Evolutionary conservation across 805 yeast species (phyloP).

Genomic region (Priceomyces haplophilus): DNA sequence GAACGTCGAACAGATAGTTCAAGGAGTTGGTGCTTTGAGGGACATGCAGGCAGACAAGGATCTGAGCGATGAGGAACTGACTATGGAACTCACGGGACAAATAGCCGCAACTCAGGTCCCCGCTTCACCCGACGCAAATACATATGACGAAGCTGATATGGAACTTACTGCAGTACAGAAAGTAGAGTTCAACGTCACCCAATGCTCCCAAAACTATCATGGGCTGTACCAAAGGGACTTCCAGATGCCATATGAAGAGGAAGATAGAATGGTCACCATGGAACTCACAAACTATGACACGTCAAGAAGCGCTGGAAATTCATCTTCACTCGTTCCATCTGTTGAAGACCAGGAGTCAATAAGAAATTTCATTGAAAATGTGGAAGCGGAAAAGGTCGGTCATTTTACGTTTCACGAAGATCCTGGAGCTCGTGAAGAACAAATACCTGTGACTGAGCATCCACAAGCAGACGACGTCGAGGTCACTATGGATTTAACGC

Average conservation of each 20-base stretch:
- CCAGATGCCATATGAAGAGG: not conserved
- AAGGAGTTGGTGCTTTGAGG: conserved; percentile 2
- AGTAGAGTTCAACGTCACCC: not conserved
- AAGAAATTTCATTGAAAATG: not conserved
- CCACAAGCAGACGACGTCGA: conserved; percentile 5
- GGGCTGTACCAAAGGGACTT: not conserved
- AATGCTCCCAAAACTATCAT: not conserved
- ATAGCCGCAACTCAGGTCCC: not conserved
- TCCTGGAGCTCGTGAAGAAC: not conserved
- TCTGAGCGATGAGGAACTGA: conserved; percentile 18
- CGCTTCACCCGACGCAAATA: conserved; percentile 7
- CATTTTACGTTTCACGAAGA: not conserved
- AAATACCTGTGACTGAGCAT: not conserved
- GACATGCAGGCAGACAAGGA: not conserved
- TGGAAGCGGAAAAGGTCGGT: not conserved
- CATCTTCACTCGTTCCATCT: not conserved
- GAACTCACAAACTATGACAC: not conserved
- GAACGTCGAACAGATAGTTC: conserved; percentile 6
- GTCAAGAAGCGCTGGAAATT: not conserved
- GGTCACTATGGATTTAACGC: conserved; percentile 15
- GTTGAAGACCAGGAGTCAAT: not conserved
- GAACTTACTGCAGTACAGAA: conserved; percentile 18
- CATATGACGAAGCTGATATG: conserved; percentile 19
- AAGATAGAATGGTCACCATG: conserved; percentile 1
- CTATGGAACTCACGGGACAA: conserved; percentile 31